These are phyloP conservation scores for Apiotrichum veenhuisii DNA, from an alignment of 1,284 basidiomycete genomes.

Conservation along the genomic window DNA sequence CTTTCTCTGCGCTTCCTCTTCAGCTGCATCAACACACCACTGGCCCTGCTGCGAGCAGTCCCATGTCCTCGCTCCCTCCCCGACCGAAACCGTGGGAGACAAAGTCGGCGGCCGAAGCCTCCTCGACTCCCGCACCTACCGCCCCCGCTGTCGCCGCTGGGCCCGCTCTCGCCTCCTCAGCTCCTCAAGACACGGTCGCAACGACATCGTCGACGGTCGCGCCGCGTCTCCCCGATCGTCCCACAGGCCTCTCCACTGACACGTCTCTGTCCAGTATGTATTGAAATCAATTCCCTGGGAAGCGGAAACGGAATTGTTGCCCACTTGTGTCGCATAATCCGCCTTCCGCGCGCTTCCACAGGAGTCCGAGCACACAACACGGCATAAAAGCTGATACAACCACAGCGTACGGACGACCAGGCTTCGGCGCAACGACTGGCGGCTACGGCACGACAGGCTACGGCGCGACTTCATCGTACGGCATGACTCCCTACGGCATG, in stretches of 20 bases:
- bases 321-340: too few relatives aligned
- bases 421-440: neutral
- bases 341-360: too few relatives aligned
- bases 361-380: too few relatives aligned
- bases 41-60: slow-evolving; percentile 5
- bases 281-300: too few relatives aligned
- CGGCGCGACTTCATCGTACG: slow-evolving; percentile 20
- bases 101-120: slow-evolving; percentile 21
- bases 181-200: slow-evolving; percentile 27
- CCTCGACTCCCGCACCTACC: slow-evolving; percentile 27
- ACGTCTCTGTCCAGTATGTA: slow-evolving; percentile 11
- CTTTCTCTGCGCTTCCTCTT: neutral
- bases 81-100: slow-evolving; percentile 45
- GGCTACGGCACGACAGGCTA: slow-evolving; percentile 9
- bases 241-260: slow-evolving; percentile 25
- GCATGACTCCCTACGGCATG: slow-evolving; percentile 21
- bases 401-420: neutral
- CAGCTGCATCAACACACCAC: neutral
- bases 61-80: slow-evolving; percentile 39
- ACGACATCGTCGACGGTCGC: slow-evolving; percentile 26
- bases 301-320: too few relatives aligned
- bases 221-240: slow-evolving; percentile 39
- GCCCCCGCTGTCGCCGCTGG: slow-evolving; percentile 11
- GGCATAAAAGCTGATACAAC: neutral
- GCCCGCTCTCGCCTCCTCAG: slow-evolving; percentile 4